A percentile compares a stretch with the other conserved stretches of the same genome.
These are phyloP conservation scores for Psidium friedrichsthalianum DNA, from an alignment of 345 rosid genomes.

Conservation along the genomic window DNA sequence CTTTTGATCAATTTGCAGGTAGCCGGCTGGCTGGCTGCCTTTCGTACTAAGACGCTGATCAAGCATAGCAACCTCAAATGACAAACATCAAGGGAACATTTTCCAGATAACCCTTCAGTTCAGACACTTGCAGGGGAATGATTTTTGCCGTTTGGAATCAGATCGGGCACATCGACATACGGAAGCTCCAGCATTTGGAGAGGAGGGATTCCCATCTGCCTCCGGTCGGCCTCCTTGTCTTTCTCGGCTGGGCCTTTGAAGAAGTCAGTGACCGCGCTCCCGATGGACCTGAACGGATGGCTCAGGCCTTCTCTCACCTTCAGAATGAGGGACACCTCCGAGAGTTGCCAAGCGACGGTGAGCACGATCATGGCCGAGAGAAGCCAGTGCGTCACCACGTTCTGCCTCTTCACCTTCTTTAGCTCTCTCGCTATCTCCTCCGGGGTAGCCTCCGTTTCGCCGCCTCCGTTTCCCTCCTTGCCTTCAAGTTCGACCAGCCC, in stretches of 20 bases:
- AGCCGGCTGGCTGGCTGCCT: background rate
- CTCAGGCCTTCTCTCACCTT: constrained; percentile 40
- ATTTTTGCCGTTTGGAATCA: constrained; percentile 11
- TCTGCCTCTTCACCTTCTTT: constrained; percentile 52
- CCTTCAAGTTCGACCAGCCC: background rate
- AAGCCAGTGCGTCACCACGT: constrained; percentile 52
- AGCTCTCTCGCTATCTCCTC: constrained; percentile 59
- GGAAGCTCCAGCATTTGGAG: constrained; percentile 42
- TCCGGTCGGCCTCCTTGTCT: background rate
- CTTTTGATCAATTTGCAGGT: too few relatives aligned
- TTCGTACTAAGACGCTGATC: background rate
- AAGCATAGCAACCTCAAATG: background rate
- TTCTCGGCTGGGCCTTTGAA: constrained; percentile 1
- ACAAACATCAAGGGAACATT: background rate
- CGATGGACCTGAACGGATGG: constrained; percentile 56
- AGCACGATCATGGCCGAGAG: constrained; percentile 57
- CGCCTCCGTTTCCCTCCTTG: background rate
- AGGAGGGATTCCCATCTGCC: constrained; percentile 1
- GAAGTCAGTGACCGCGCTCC: constrained; percentile 34
- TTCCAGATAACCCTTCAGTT: background rate
- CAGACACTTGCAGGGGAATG: background rate
- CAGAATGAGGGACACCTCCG: constrained; percentile 57
- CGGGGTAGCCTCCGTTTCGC: background rate
- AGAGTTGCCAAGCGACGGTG: constrained; percentile 65
- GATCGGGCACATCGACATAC: constrained; percentile 18